Evolutionary conservation across 2,329 filamentous ascomycete species (phyloP), one percentile per base, ranked within the genome.

Genomic region (Aspergillus sp.): DNA sequence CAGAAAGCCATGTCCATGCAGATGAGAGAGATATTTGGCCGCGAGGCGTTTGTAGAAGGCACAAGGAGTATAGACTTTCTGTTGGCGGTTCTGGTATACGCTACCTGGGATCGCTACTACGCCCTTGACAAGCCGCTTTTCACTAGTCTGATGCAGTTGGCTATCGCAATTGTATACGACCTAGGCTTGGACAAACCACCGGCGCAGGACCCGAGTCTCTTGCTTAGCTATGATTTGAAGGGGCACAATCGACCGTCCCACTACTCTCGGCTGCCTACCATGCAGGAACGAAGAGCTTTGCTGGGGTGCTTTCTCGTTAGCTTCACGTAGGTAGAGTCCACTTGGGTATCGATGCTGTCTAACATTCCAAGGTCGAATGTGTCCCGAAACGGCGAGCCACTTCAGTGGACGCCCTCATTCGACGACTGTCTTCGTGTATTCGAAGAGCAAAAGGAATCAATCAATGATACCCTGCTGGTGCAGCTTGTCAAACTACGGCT

Each of bases 241-340:
- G 56, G 49, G 0, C 21, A 8, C n/a, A 50, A 10, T 3, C 51
- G 28, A 1, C 56, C 49, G 23, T 36, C 28, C 4, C 21, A 19
- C n/a, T 47, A 15, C 32, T 52, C 38, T 3, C 56, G 49, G 4
- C 10, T 28, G 10, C 36, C 17, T 25, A 17, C 25, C 7, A 28
- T 53, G 32, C 25, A 19, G n/a, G 56, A 58, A 15, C 23, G 39
- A 3, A 47, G 56, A 3, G 56, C 49, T 3, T 32, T 58, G 3
- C 49, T 58, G 5, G 56, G 56, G 0, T 58, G 56, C 36, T 58
- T 39, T 23, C 17, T 58, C 3, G 23, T 48, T 12, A 58, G 56
- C 39, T 36, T 38, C 2, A 32, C 45, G 56, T 58, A 39, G 17
- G 56, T 58, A 7, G 3, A 13, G 0, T 3, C 3, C 5, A 5